Evolutionary conservation across 208 protist species (phyloP), one percentile per base, ranked within the genome.

Genomic region (Tritrichomonas foetus): DNA sequence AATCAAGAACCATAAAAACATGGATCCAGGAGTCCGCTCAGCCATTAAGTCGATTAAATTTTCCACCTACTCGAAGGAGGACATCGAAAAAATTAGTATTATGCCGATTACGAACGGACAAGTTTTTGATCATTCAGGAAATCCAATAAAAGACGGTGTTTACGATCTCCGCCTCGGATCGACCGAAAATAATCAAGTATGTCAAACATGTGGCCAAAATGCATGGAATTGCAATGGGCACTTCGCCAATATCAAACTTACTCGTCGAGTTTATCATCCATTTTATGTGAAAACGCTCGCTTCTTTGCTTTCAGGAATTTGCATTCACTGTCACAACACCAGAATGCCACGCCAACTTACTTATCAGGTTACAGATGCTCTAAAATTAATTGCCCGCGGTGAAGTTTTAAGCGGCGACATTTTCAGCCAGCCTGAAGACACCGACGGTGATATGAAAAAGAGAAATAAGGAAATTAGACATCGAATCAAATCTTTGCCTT

Each of bases 211-310:
- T 95, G 82, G 82, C 14, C 94, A 97, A 14, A 49, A 82, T 64
- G 95, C 94, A 72, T 72, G 94, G 2, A 74, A 96, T 36, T 98
- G 97, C 93, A 97, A 97, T 22, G 97, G 97, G 22, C 98, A 98
- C 93, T 93, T 97, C 33, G 98, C 97, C 33, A 97, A 98, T 95
- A 97, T 98, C 66, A 96, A 97, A 50, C 95, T 98, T 13, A 36
- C 95, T 41, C 80, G 97, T 0, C 97, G 97, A 41, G 93, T 97
- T 64, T 98, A 97, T 94, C 96, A 98, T 93, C 97, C 97, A 33
- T 66, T 98, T 14, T 75, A 97, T 5, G 97, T 97, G 92, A 57
- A 78, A 36, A 69, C 94, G 20, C 27, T 98, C 2, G 72, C 95
- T 41, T 93, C 96, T 93, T 49, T 98, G 0, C 84, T 98, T n/a